Conservation (phyloP, 2,329 filamentous ascomycete genomes). For the Botrytis byssoidea region DNA sequence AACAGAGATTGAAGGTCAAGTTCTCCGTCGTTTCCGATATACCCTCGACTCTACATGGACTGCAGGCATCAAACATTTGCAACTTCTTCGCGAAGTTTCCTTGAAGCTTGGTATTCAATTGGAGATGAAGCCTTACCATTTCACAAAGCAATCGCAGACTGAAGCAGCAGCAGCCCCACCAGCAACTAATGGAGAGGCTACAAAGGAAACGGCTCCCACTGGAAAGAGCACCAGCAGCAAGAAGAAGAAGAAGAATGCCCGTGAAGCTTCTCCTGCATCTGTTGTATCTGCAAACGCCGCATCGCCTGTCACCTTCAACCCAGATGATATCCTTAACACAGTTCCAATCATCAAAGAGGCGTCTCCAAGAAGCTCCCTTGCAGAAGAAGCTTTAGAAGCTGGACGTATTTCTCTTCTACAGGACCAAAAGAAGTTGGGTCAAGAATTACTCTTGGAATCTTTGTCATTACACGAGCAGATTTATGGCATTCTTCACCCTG, state of each 20-base stretch:
- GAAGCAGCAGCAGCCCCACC: slow-evolving; percentile 38
- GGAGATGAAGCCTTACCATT: slow-evolving; percentile 72
- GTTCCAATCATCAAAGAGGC: slow-evolving; percentile 97
- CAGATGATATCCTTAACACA: slow-evolving; percentile 86
- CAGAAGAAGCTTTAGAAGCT: slow-evolving; percentile 93
- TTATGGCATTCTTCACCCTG: slow-evolving; percentile 93
- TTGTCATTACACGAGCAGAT: slow-evolving; percentile 97
- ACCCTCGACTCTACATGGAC: slow-evolving; percentile 68
- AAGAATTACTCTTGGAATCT: slow-evolving; percentile 93
- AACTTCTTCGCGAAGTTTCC: slow-evolving; percentile 84
- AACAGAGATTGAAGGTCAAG: slow-evolving; percentile 68
- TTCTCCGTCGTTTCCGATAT: slow-evolving; percentile 73
- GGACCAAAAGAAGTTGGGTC: slow-evolving; percentile 90
- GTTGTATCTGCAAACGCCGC: slow-evolving; percentile 45
- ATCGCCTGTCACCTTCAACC: slow-evolving; percentile 63
- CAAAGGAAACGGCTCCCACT: slow-evolving; percentile 43
- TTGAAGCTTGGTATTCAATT: slow-evolving; percentile 90
- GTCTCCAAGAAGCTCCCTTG: slow-evolving; percentile 81
- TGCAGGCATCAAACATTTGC: slow-evolving; percentile 66
- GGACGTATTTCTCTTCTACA: slow-evolving; percentile 95
- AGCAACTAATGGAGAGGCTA: slow-evolving; percentile 40
- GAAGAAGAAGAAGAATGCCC: slow-evolving; percentile 60
- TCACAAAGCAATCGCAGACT: slow-evolving; percentile 50
- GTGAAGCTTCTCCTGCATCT: slow-evolving; percentile 49
- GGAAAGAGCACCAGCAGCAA: slow-evolving; percentile 37